These are phyloP conservation scores for Hysterium pulicare DNA, from an alignment of 2,329 filamentous ascomycete species.

Conservation along the genomic window DNA sequence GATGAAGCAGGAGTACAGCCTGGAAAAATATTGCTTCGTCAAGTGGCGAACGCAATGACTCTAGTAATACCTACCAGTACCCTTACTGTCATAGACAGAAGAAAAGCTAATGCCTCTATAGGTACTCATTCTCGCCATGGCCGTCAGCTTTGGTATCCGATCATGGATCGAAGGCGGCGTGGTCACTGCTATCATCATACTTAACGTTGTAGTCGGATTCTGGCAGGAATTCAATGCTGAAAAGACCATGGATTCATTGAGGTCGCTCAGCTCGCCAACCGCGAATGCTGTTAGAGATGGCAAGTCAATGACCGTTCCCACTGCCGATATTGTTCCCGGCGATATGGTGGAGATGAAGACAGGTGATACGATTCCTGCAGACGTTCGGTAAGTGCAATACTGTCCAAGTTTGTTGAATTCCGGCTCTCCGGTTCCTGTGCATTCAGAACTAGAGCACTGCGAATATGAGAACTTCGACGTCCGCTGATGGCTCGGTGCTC, in stretches of 20 bases:
- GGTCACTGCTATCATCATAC: slow-evolving; percentile 43
- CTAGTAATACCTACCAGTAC: slow-evolving; percentile 17
- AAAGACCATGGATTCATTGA: slow-evolving; percentile 50
- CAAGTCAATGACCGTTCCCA: slow-evolving; percentile 50
- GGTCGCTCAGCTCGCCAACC: slow-evolving; percentile 46
- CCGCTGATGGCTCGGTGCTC: too few species aligned
- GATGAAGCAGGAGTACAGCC: slow-evolving; percentile 16
- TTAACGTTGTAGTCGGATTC: slow-evolving; percentile 47
- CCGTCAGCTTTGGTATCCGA: slow-evolving; percentile 45
- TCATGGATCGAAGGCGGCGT: slow-evolving; percentile 50
- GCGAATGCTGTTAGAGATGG: slow-evolving; percentile 52
- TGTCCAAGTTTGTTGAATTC: too few species aligned
- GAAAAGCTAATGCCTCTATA: slow-evolving; percentile 11
- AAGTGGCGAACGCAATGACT: slow-evolving; percentile 38
- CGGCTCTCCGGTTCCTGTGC: too few species aligned
- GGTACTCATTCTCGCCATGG: slow-evolving; percentile 49
- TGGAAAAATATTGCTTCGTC: slow-evolving; percentile 27
- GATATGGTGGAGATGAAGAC: slow-evolving; percentile 62
- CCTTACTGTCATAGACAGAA: slow-evolving; percentile 2
- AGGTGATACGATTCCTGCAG: slow-evolving; percentile 68
- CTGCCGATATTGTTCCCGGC: slow-evolving; percentile 61
- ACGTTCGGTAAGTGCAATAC: slow-evolving; percentile 53
- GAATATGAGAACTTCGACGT: too few species aligned
- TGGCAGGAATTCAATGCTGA: slow-evolving; percentile 47
- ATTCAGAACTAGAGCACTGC: too few species aligned